Evolutionary conservation across 2,329 filamentous ascomycete species (phyloP).

Genomic region (Calonectria hawksworthii): DNA sequence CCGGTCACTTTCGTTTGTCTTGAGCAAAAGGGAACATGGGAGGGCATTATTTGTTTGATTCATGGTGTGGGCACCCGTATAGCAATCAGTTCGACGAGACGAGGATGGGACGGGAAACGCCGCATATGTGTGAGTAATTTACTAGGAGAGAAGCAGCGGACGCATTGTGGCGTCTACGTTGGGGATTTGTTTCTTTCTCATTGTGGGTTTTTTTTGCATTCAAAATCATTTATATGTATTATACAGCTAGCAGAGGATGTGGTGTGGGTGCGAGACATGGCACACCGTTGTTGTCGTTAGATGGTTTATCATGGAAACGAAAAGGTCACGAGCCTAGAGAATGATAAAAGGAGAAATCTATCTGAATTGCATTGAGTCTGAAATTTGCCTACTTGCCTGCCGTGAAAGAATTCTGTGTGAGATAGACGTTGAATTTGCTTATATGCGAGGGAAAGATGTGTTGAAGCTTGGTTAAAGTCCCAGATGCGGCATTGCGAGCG

Average conservation of each 20-base stretch:
- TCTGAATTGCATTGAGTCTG: neutral
- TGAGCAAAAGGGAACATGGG: constrained; percentile 34
- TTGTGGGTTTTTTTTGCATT: constrained; percentile 28
- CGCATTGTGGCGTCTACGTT: constrained; percentile 30
- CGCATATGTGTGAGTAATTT: constrained; percentile 39
- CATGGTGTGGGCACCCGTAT: constrained; percentile 35
- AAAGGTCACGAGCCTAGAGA: constrained; percentile 27
- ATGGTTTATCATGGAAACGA: constrained; percentile 26
- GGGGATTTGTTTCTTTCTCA: constrained; percentile 25
- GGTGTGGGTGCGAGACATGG: neutral
- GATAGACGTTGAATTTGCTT: neutral
- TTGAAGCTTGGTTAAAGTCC: neutral
- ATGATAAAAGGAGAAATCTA: constrained; percentile 23
- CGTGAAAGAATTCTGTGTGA: neutral
- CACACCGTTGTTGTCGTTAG: neutral
- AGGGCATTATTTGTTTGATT: constrained; percentile 34
- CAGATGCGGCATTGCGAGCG: neutral
- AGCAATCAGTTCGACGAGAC: constrained; percentile 28
- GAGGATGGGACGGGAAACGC: constrained; percentile 26
- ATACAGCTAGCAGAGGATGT: constrained; percentile 14
- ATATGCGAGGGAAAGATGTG: neutral
- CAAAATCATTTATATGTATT: constrained; percentile 29
- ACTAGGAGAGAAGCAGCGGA: constrained; percentile 27
- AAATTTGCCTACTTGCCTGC: neutral
- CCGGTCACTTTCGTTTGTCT: constrained; percentile 48